Base-by-base conservation (phyloP, 2,329 filamentous ascomycete genomes). In the Colletotrichum nymphaeae region DNA sequence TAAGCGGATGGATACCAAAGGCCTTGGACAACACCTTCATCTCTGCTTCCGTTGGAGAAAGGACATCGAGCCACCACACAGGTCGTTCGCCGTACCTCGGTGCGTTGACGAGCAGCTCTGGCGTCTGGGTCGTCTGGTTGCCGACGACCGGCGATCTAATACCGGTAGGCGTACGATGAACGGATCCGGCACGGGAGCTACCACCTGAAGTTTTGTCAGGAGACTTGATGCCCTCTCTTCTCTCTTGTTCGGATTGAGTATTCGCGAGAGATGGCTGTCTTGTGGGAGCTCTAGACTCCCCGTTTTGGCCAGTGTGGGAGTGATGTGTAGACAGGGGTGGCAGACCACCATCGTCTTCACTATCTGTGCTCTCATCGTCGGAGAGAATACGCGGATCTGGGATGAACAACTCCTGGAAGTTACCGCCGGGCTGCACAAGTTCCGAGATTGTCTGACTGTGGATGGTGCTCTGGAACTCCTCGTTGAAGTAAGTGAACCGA, bases 401-500 rank as follows among this genome's bases (percentile, higher is more conserved):
- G 26, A 97, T 90, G 80, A 99, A 99, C 0, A 99, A 89, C 77
- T 98, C 94, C 72, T 89, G 89, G 81, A 99, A 99, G 56, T 90
- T 93, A 73, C 92, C 90, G 6, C 95, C 97, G 0, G 94, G 92
- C 77, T 98, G 95, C 9, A 97, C 89, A 24, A 99, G 88, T 81
- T 98, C 97, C 2, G 95, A 97, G 70, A 99, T 98, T 0, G 93
- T 97, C 82, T 97, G 94, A 73, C 95, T 97, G 82, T 99, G 97
- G 74, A 99, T 97, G 0, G 97, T 99, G 81, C 94, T 97, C 78
- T 95, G 93, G 69, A 98, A 95, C 75, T 98, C 95, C 80, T 98
- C 97, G 82, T 98, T 98, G 88, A 99, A 99, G 82, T 99, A 99
- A 0, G 97, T 98, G 81, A 98, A 99, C 30, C 97, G 91, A 81